These are phyloP conservation scores for Aspergillus hortae DNA, from an alignment of 2,329 filamentous ascomycete species.

Conservation along the genomic window DNA sequence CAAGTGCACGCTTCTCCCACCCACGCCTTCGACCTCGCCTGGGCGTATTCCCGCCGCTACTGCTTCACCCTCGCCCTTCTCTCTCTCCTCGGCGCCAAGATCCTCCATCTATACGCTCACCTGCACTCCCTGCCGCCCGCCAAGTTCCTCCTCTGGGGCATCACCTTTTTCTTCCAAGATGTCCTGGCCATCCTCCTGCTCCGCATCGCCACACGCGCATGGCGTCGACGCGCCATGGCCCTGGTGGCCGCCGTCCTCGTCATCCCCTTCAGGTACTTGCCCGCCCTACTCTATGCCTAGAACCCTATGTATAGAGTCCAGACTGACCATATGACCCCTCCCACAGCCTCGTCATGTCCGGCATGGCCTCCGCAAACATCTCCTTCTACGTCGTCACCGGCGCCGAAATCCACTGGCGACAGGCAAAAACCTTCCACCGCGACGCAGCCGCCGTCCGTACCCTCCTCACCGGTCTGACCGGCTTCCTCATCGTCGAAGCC, in stretches of 20 bases:
- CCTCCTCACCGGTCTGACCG: slow-evolving; percentile 29
- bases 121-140: slow-evolving; percentile 20
- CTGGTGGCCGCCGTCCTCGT: slow-evolving; percentile 18
- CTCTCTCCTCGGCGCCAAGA: slow-evolving; percentile 24
- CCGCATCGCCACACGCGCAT: slow-evolving; percentile 20
- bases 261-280: slow-evolving; percentile 27
- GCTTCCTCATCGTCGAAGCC: slow-evolving; percentile 29
- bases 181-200: slow-evolving; percentile 22
- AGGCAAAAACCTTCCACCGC: slow-evolving; percentile 29
- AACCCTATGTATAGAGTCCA: not conserved
- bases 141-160: slow-evolving; percentile 24
- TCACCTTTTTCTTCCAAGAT: slow-evolving; percentile 31
- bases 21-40: slow-evolving; percentile 20
- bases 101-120: slow-evolving; percentile 27
- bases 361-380: slow-evolving; percentile 31
- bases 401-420: slow-evolving; percentile 36
- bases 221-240: slow-evolving; percentile 19
- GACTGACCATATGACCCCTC: not conserved
- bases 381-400: slow-evolving; percentile 33
- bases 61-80: slow-evolving; percentile 28
- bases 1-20: slow-evolving; percentile 13
- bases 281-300: not conserved
- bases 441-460: slow-evolving; percentile 32
- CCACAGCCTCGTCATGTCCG: slow-evolving; percentile 26
- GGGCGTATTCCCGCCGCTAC: slow-evolving; percentile 27